Evolutionary conservation across 208 protist species (phyloP).

Genomic region (Crithidia fasciculata): DNA sequence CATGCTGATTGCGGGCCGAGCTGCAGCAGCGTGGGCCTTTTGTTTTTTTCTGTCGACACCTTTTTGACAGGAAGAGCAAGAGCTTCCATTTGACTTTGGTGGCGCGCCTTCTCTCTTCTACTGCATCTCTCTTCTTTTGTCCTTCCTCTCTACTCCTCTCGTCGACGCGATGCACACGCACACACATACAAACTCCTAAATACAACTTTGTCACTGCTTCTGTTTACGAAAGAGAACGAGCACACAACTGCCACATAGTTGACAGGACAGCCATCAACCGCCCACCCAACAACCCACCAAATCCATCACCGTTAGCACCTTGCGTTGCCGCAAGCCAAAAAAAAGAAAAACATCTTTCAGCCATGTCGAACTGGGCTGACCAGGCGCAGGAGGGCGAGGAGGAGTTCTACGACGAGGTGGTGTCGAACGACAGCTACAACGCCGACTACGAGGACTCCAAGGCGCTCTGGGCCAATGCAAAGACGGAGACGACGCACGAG

Average conservation of each 20-base stretch:
- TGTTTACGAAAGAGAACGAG: too few relatives aligned
- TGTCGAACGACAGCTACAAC: constrained; percentile 37
- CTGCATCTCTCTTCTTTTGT: background rate
- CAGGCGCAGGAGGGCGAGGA: constrained; percentile 67
- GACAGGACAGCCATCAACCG: too few relatives aligned
- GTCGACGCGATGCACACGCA: background rate
- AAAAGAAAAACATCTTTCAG: background rate
- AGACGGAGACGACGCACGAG: constrained; percentile 45
- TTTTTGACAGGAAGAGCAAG: too few relatives aligned
- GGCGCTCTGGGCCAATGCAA: constrained; percentile 71
- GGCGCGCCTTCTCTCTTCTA: background rate
- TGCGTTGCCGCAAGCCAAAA: too few relatives aligned
- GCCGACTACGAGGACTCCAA: constrained; percentile 43
- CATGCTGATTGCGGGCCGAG: too few relatives aligned
- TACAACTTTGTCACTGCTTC: too few relatives aligned
- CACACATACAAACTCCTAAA: background rate
- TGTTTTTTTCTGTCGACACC: too few relatives aligned
- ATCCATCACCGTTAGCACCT: too few relatives aligned
- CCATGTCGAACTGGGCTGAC: constrained; percentile 58
- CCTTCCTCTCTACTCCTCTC: background rate
- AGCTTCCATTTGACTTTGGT: background rate
- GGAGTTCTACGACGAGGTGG: constrained; percentile 36
- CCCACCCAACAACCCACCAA: too few relatives aligned
- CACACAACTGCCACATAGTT: too few relatives aligned
- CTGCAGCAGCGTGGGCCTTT: too few relatives aligned